These are phyloP conservation scores for Aulographum hederae DNA, from an alignment of 2,329 filamentous ascomycete species.

Conservation along the genomic window DNA sequence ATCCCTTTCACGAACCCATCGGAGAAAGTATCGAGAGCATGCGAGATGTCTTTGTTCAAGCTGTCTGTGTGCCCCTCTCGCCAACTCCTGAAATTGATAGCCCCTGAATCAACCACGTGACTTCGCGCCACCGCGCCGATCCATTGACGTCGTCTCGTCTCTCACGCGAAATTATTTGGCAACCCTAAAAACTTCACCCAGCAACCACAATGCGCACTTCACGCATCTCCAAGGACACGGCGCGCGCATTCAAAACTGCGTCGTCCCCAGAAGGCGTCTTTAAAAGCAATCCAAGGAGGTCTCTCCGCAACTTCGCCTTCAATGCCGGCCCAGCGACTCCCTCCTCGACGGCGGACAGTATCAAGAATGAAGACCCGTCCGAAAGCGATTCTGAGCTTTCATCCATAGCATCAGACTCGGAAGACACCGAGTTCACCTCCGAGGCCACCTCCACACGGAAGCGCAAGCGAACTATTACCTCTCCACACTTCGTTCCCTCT, in stretches of 20 bases:
- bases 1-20: no score
- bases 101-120: no score
- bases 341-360: not conserved
- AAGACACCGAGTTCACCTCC: not conserved
- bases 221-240: constrained; percentile 4
- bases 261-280: not conserved
- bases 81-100: no score
- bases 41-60: no score
- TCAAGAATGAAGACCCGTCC: not conserved
- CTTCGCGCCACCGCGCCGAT: no score
- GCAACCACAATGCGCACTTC: constrained; percentile 5
- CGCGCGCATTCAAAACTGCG: constrained; percentile 1
- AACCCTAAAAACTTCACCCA: no score
- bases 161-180: no score
- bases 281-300: not conserved
- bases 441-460: not conserved
- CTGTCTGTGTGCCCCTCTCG: no score
- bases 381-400: not conserved
- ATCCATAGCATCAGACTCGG: not conserved
- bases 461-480: not conserved
- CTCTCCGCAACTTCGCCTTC: not conserved
- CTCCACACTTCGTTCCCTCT: no score
- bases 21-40: no score
- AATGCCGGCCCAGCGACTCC: no score
- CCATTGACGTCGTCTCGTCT: no score